Conservation (phyloP, 768 basidiomycete genomes). For the Suillus ampliporus region DNA sequence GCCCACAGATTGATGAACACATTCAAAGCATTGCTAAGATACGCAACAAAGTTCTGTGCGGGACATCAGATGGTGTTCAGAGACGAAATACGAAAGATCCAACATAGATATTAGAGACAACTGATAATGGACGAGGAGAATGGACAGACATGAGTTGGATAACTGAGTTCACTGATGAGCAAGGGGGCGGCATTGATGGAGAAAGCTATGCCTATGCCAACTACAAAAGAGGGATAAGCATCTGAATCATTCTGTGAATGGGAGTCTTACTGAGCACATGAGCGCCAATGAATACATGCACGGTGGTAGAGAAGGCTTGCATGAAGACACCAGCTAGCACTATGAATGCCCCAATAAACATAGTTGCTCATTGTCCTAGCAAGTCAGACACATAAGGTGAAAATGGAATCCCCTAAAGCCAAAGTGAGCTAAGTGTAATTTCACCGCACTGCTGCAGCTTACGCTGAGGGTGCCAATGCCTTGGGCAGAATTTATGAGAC, state of each 20-base stretch:
- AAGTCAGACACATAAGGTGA: constrained; percentile 65
- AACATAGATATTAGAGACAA: constrained; percentile 38
- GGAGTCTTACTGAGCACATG: constrained; percentile 44
- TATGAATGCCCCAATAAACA: constrained; percentile 65
- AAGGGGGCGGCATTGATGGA: constrained; percentile 67
- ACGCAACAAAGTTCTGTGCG: constrained; percentile 62
- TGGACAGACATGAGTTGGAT: constrained; percentile 66
- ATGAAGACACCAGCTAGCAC: constrained; percentile 69
- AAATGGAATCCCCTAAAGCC: constrained; percentile 59
- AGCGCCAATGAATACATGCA: constrained; percentile 61
- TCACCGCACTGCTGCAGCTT: constrained; percentile 21
- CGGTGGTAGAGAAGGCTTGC: constrained; percentile 53
- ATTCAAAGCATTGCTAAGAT: constrained; percentile 75
- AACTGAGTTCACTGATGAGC: constrained; percentile 67
- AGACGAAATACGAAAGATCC: constrained; percentile 19
- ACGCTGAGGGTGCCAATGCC: constrained; percentile 59
- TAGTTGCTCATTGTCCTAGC: constrained; percentile 60
- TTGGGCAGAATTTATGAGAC: constrained; percentile 70
- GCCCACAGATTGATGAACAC: constrained; percentile 84
- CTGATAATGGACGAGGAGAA: background rate
- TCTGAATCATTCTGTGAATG: background rate
- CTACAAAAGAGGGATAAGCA: constrained; percentile 36
- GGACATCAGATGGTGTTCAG: background rate
- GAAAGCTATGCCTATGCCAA: constrained; percentile 68
- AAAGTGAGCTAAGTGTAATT: background rate